phyloP scores from a whole-genome alignment of 768 basidiomycete genomes.

The Trametes meyenii region DNA sequence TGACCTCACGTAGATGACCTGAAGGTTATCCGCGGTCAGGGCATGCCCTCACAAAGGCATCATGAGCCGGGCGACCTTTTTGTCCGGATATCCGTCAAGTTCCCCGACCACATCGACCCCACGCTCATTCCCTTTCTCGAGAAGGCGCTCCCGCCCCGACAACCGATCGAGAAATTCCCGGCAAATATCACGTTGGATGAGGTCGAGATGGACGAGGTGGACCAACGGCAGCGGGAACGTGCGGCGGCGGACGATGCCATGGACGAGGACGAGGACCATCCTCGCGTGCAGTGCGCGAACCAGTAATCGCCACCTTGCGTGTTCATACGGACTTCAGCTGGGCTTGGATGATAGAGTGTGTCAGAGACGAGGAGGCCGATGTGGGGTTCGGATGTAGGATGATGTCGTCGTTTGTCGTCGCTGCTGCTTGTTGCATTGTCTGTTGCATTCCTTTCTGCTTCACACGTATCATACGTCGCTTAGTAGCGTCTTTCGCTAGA shows the following conservation, averaged over 20 bases:
- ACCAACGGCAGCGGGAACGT: constrained; percentile 61
- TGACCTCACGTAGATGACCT: constrained; percentile 61
- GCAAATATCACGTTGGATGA: constrained; percentile 79
- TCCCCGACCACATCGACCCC: constrained; percentile 82
- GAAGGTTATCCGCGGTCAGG: constrained; percentile 92
- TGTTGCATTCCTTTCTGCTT: constrained; percentile 18
- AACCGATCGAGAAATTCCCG: constrained; percentile 63
- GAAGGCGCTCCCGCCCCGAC: constrained; percentile 80
- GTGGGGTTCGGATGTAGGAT: constrained; percentile 11
- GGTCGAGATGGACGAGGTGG: constrained; percentile 78
- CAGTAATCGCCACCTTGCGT: constrained; percentile 49
- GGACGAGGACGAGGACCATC: constrained; percentile 88
- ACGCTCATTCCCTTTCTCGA: constrained; percentile 74
- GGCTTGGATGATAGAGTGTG: constrained; percentile 2
- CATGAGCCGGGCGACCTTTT: constrained; percentile 95
- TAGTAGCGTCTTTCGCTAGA: constrained; percentile 25
- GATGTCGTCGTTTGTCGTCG: constrained; percentile 7
- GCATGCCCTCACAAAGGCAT: constrained; percentile 98
- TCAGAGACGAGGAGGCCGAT: background rate
- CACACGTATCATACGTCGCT: constrained; percentile 21
- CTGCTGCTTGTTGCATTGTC: constrained; percentile 22
- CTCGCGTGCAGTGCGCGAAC: constrained; percentile 94
- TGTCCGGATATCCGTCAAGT: constrained; percentile 82
- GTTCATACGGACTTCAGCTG: background rate
- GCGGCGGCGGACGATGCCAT: constrained; percentile 74